A percentile compares a stretch with the other conserved stretches of the same genome.
Evolutionary conservation across 1,284 basidiomycete species (phyloP).

Genomic region (Malassezia furfur): DNA sequence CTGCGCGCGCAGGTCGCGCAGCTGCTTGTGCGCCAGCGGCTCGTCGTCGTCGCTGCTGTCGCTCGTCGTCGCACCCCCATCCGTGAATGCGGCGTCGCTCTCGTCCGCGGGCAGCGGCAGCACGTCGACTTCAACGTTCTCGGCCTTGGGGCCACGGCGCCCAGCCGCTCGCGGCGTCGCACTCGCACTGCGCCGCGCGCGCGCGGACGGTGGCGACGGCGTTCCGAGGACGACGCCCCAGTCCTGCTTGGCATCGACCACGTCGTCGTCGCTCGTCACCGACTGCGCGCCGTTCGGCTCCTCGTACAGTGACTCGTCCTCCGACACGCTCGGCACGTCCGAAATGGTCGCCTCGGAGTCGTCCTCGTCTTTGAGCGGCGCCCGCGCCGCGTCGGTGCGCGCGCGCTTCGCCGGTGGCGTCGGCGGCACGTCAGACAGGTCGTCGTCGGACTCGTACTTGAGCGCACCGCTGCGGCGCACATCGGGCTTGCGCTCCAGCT

Average conservation of each 20-base stretch:
- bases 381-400: neutral
- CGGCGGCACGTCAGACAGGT: neutral
- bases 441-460: neutral
- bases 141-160: neutral
- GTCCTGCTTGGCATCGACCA: no score
- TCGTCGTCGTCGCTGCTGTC: slow-evolving; percentile 8
- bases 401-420: neutral
- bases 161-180: no score
- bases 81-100: neutral
- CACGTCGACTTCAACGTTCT: no score
- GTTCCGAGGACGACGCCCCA: no score
- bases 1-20: slow-evolving; percentile 1
- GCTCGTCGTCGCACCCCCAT: neutral
- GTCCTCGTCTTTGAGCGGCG: neutral
- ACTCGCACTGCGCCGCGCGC: neutral
- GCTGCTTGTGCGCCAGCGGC: slow-evolving; percentile 3
- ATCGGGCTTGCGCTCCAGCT: neutral
- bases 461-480: neutral
- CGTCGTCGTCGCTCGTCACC: neutral
- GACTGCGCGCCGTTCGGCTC: neutral
- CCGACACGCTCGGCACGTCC: neutral
- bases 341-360: neutral
- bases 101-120: neutral
- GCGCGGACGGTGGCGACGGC: no score
- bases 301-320: neutral